Base-by-base conservation (phyloP, 768 basidiomycete species). In the Boletus reticulatus region DNA sequence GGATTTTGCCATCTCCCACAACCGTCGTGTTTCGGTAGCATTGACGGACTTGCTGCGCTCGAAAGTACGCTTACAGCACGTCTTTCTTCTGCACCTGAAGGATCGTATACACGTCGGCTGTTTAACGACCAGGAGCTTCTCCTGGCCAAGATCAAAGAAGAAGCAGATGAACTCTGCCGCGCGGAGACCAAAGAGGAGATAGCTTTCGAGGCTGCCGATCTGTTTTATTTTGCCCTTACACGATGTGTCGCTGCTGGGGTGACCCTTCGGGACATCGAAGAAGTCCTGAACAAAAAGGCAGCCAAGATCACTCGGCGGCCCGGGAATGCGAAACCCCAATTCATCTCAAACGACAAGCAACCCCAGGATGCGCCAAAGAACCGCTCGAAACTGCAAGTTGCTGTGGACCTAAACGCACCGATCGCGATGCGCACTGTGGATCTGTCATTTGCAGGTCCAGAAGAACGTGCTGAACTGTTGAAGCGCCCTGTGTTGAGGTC, bases 1-100 rank as follows among this genome's bases (percentile, higher is more conserved):
- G 96, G 96, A 2, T 98, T 98, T 76, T 98, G 96, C 68, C 96
- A 98, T 73, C 82, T 97, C 49, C 80, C 91, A 47, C 84, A 88
- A 29, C 76, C 83, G 32, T 91, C 94, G 1, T 99, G 97, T 74
- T 99, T 98, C 64, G 90, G 91, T n/a, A 79, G 84, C 48, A 69
- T 84, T 13, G 77, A 75, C n/a, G 97, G 97, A 10, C 71, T 98
- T 17, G 76, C 87, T 17, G 87, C 87, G 0, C 82, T 99, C 39
- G 92, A 98, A 72, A 77, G 70, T 44, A 94, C 88, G 2, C 80
- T 99, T 16, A 76, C 78, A 53, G 81, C 86, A 3, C 83, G 97
- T 41, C 75, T 90, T 43, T 73, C 75, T 34, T 80, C 82, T 24
- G 93, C 96, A 0, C 94, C 94, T 0, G 86, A 87, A 61, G 94